These are phyloP conservation scores for Populus hybrid DNA, from an alignment of 441 rosid genomes.

Conservation along the genomic window DNA sequence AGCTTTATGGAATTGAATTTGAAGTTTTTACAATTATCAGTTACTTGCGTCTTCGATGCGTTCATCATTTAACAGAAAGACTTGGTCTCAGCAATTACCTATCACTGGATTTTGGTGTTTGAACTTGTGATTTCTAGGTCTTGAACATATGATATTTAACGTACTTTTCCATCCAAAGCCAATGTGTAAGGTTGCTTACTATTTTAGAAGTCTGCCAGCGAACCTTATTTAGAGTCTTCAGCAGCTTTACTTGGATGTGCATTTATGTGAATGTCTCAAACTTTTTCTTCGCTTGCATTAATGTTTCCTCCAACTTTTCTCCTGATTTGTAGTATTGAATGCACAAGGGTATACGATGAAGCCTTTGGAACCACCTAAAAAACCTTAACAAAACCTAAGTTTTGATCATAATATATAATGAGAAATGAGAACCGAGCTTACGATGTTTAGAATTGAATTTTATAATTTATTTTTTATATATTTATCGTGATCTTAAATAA, in stretches of 20 bases:
- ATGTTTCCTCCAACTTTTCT: too few species aligned
- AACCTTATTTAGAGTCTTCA: background rate
- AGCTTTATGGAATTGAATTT: background rate
- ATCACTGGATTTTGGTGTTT: background rate
- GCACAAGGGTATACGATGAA: too few species aligned
- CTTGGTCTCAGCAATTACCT: background rate
- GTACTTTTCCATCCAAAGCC: background rate
- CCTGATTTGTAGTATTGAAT: too few species aligned
- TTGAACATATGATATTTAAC: too few species aligned
- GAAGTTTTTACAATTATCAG: background rate
- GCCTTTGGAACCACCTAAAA: background rate
- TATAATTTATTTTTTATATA: too few species aligned
- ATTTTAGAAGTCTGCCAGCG: background rate
- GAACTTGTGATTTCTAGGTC: background rate
- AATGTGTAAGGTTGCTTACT: background rate
- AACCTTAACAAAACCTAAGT: background rate
- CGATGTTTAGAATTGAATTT: too few species aligned
- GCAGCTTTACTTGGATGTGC: background rate
- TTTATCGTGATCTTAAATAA: too few species aligned
- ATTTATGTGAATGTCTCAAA: too few species aligned
- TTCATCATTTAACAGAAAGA: background rate
- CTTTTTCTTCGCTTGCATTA: too few species aligned
- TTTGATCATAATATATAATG: background rate
- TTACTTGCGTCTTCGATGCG: background rate
- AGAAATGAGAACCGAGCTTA: too few species aligned